A percentile compares a stretch with the other conserved stretches of the same genome.
Evolutionary conservation across 208 protist species (phyloP).

Genomic region (Porcisia deanei): DNA sequence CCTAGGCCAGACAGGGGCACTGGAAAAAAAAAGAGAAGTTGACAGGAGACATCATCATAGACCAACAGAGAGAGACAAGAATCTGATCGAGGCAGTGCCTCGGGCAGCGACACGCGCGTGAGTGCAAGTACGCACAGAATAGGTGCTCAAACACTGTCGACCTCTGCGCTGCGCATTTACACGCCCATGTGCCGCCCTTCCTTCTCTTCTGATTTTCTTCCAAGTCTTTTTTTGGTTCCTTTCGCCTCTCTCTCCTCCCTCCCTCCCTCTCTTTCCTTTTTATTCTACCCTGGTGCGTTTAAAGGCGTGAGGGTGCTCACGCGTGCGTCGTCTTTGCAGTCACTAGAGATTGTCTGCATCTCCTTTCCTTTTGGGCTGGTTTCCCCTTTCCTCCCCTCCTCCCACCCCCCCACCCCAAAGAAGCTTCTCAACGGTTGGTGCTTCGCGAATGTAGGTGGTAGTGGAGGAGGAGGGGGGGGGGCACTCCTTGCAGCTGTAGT

Average conservation of each 20-base stretch:
- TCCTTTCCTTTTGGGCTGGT: no score
- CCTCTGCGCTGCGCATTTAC: neutral
- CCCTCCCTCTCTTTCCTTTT: neutral
- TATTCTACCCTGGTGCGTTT: neutral
- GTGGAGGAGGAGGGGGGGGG: no score
- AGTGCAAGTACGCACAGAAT: neutral
- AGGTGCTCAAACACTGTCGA: neutral
- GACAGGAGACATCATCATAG: neutral
- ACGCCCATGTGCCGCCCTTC: neutral
- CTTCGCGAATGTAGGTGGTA: no score
- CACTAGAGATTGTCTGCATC: no score
- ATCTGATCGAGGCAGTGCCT: neutral
- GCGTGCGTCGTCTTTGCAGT: neutral
- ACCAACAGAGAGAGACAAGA: neutral
- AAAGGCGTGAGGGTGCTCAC: neutral
- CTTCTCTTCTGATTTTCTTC: neutral
- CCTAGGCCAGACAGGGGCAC: neutral
- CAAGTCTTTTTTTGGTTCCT: neutral
- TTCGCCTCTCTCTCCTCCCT: neutral
- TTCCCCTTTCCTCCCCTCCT: no score
- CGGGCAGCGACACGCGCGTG: neutral
- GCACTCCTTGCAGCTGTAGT: no score
- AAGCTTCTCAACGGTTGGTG: no score
- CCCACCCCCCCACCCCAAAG: no score
- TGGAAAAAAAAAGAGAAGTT: neutral